Evolutionary conservation across 169 alveolate species (phyloP).

Genomic region (Plasmodium cynomolgi): DNA sequence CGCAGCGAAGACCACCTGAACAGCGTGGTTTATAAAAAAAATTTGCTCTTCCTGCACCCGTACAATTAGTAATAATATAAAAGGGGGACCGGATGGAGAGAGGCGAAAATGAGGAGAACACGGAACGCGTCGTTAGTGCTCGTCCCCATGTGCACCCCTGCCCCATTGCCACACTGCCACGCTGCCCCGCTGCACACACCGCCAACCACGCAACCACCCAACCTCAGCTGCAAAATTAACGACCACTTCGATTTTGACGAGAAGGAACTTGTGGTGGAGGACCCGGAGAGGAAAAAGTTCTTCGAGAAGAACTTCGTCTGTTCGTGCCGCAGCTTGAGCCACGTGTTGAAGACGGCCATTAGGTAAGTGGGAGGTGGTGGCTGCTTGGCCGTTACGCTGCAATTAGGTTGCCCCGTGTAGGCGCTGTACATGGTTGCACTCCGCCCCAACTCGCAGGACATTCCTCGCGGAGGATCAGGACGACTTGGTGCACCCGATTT

Average conservation of each 20-base stretch:
- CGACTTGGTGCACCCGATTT: slow-evolving; percentile 57
- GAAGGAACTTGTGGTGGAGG: slow-evolving; percentile 23
- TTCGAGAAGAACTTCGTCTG: slow-evolving; percentile 62
- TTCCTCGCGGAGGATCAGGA: slow-evolving; percentile 20
- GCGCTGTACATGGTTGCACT: not conserved
- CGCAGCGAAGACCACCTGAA: slow-evolving; percentile 38
- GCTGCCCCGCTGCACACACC: not conserved
- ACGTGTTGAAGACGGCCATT: slow-evolving; percentile 59
- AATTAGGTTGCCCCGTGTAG: not conserved
- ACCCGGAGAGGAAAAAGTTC: slow-evolving; percentile 41
- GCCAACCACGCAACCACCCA: not conserved
- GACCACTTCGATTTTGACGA: slow-evolving; percentile 50
- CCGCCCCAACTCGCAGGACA: not conserved
- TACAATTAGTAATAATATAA: slow-evolving; percentile 35
- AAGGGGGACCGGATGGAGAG: not conserved
- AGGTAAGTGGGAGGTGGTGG: slow-evolving; percentile 3
- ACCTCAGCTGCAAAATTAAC: slow-evolving; percentile 47
- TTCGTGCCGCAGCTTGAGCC: slow-evolving; percentile 54
- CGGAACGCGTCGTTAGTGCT: not conserved
- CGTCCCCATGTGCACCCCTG: not conserved
- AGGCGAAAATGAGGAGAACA: not conserved
- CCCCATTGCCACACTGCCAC: not conserved
- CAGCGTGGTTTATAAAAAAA: slow-evolving; percentile 48
- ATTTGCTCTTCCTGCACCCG: slow-evolving; percentile 51
- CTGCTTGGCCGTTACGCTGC: not conserved